These are phyloP conservation scores for Podospora sp. DNA, from an alignment of 495 filamentous ascomycete species.

Conservation along the genomic window DNA sequence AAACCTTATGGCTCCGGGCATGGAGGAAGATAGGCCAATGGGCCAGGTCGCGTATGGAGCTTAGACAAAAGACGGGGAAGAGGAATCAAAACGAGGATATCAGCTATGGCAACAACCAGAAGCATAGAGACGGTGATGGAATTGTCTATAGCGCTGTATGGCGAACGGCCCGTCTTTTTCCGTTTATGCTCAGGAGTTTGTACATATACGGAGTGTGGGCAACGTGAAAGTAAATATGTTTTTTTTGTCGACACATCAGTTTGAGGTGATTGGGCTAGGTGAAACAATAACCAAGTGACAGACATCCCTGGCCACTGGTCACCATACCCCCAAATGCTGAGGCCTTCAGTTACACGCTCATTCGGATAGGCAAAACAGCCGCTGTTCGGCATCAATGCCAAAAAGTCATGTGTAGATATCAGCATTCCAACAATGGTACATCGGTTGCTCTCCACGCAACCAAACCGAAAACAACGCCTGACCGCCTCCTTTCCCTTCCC, in stretches of 20 bases:
- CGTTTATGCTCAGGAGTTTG: constrained; percentile 16
- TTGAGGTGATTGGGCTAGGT: too few relatives aligned
- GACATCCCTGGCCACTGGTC: too few relatives aligned
- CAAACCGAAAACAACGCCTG: background rate
- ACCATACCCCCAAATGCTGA: too few relatives aligned
- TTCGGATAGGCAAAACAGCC: too few relatives aligned
- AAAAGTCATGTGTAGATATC: background rate
- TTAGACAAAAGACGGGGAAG: constrained; percentile 30
- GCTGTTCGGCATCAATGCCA: too few relatives aligned
- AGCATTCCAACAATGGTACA: background rate
- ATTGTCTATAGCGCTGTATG: constrained; percentile 25
- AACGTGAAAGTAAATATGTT: constrained; percentile 17
- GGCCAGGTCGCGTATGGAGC: constrained; percentile 54
- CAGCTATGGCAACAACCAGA: constrained; percentile 10
- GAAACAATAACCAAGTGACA: too few relatives aligned
- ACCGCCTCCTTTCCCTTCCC: background rate
- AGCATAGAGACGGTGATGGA: constrained; percentile 8
- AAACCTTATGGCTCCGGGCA: constrained; percentile 85
- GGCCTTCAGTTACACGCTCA: too few relatives aligned
- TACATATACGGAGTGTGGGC: constrained; percentile 18
- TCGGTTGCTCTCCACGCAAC: background rate
- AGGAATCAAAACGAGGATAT: constrained; percentile 15
- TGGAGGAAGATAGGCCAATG: constrained; percentile 54
- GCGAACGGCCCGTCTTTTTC: constrained; percentile 2
- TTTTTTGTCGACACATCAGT: background rate